Conservation (phyloP, 1,139 yeast species). For the Pneumocystis wakefieldiae region DNA sequence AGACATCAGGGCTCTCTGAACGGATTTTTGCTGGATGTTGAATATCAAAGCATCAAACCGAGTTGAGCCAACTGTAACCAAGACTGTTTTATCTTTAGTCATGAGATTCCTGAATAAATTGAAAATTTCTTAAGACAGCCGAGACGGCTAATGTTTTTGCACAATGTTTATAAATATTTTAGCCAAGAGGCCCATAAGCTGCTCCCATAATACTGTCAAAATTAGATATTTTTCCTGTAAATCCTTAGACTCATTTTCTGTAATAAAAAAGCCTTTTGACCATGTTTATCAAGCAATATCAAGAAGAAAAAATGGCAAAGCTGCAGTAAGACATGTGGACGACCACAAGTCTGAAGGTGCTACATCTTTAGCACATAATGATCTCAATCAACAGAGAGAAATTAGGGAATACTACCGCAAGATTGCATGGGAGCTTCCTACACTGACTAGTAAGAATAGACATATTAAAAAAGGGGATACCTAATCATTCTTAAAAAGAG, state of each 20-base stretch:
- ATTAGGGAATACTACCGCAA: conserved; percentile 45
- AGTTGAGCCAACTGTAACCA: conserved; percentile 77
- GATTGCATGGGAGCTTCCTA: conserved; percentile 86
- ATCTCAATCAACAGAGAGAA: conserved; percentile 44
- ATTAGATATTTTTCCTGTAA: no score
- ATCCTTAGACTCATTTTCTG: no score
- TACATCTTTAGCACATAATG: conserved; percentile 27
- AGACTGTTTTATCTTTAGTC: conserved; percentile 17
- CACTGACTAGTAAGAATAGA: conserved; percentile 26
- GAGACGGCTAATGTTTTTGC: no score
- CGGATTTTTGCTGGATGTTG: conserved; percentile 25
- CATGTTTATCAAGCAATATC: neutral
- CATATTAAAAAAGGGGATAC: neutral
- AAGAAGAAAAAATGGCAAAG: neutral
- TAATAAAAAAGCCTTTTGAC: no score
- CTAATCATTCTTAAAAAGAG: conserved; percentile 22
- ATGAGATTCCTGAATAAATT: neutral
- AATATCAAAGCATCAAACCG: conserved; percentile 45
- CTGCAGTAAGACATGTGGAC: neutral
- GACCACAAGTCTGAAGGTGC: neutral
- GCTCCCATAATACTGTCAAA: no score
- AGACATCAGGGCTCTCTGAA: conserved; percentile 26
- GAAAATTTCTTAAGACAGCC: no score
- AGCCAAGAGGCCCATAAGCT: no score
- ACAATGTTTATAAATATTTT: no score